Percentiles rank a stretch among this genome's conserved stretches.
Conservation (phyloP, 768 basidiomycete species). For the Tricholoma furcatifolium region DNA sequence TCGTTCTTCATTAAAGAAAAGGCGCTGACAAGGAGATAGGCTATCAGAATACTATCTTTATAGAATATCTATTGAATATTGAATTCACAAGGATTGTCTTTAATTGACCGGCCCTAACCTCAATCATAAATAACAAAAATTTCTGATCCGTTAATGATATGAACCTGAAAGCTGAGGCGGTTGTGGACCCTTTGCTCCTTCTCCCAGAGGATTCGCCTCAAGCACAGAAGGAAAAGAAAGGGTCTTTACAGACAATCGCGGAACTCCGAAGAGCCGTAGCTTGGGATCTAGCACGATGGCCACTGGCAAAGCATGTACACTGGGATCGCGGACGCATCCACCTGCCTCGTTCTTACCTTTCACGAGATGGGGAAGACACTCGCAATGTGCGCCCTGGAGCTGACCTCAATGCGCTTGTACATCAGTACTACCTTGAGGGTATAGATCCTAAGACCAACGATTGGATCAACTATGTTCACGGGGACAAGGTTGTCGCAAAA, state of each 20-base stretch:
- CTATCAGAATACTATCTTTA: no score
- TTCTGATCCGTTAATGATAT: neutral
- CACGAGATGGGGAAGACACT: conserved; percentile 33
- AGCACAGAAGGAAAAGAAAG: conserved; percentile 22
- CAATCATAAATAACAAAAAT: neutral
- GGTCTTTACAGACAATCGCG: conserved; percentile 26
- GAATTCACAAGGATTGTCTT: no score
- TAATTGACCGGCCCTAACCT: conserved; percentile 1
- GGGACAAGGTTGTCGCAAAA: conserved; percentile 28
- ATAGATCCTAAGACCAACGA: conserved; percentile 18
- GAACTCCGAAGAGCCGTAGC: conserved; percentile 32
- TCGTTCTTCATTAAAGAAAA: no score
- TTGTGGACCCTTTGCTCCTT: conserved; percentile 15
- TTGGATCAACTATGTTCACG: conserved; percentile 34
- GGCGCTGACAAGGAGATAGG: no score
- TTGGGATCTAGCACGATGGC: conserved; percentile 40
- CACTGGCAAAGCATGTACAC: conserved; percentile 31
- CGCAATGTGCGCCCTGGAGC: conserved; percentile 26
- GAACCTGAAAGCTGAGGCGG: conserved; percentile 10
- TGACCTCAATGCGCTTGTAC: conserved; percentile 39
- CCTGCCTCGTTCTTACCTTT: conserved; percentile 39
- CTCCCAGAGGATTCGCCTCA: conserved; percentile 17
- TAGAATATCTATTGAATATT: no score
- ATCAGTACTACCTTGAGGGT: conserved; percentile 20
- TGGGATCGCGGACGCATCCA: conserved; percentile 31